Percentiles rank a stretch among this genome's conserved stretches.
Evolutionary conservation across 202 grass and related monocot species (phyloP).

Genomic region (Digitaria exilis): DNA sequence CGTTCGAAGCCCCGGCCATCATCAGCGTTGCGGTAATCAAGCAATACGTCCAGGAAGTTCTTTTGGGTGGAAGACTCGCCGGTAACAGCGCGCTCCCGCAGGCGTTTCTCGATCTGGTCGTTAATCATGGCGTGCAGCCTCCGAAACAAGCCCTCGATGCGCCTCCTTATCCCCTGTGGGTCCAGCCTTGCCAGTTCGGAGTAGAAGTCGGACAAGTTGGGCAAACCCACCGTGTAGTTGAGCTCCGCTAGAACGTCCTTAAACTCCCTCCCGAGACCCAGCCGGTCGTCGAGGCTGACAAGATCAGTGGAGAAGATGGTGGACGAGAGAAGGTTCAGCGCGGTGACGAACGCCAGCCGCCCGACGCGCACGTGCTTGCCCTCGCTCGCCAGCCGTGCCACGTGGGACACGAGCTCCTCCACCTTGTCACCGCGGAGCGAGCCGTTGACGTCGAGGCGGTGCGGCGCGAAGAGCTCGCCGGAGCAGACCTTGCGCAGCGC

Average conservation of each 20-base stretch:
- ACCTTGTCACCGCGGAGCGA: not conserved
- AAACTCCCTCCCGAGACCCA: not conserved
- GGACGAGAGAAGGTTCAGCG: not conserved
- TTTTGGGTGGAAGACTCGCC: not conserved
- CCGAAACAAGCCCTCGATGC: not conserved
- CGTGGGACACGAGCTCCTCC: not conserved
- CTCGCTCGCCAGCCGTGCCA: not conserved
- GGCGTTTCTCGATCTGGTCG: not conserved
- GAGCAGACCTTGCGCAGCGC: conserved; percentile 12
- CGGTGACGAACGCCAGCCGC: not conserved
- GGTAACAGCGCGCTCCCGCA: not conserved
- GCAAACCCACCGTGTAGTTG: not conserved
- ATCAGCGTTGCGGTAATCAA: conserved; percentile 17
- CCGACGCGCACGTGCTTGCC: not conserved
- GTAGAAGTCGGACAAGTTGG: not conserved
- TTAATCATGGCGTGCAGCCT: not conserved
- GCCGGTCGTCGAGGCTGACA: not conserved
- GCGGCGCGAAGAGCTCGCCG: not conserved
- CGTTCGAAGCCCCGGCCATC: not conserved
- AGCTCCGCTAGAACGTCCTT: not conserved
- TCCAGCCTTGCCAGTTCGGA: not conserved
- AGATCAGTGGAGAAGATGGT: not conserved
- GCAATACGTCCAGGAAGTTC: conserved; percentile 42
- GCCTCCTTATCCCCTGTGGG: not conserved
- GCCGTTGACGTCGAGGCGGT: not conserved